A percentile compares a stretch with the other conserved stretches of the same genome.
These are phyloP conservation scores for Blastobotrys niveus DNA, from an alignment of 1,139 yeast genomes.

Conservation along the genomic window DNA sequence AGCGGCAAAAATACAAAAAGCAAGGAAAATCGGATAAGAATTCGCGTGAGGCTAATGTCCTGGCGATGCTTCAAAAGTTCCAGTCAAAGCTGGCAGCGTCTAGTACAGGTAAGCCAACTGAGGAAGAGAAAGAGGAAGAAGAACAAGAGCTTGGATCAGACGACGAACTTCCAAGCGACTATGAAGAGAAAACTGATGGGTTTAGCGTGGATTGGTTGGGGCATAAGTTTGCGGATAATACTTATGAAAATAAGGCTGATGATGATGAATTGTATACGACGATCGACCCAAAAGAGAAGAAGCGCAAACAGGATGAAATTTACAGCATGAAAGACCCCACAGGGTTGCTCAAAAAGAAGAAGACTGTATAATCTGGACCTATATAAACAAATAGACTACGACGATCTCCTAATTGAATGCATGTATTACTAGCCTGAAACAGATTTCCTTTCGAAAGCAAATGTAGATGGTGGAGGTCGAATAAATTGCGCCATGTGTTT, in stretches of 20 bases:
- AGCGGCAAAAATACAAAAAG: conserved; percentile 6
- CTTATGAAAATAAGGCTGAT: conserved; percentile 14
- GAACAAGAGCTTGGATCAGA: conserved; percentile 18
- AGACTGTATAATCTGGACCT: neutral
- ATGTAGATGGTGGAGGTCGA: no score
- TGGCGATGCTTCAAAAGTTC: conserved; percentile 24
- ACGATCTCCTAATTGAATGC: no score
- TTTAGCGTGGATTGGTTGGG: conserved; percentile 20
- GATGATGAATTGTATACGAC: conserved; percentile 28
- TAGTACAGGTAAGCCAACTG: neutral
- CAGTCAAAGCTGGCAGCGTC: conserved; percentile 21
- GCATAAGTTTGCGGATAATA: conserved; percentile 24
- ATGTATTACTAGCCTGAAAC: no score
- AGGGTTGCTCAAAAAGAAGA: conserved; percentile 5
- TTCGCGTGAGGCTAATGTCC: conserved; percentile 18
- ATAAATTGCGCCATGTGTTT: no score
- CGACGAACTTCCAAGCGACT: conserved; percentile 28
- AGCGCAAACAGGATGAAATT: conserved; percentile 11
- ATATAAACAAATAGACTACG: no score
- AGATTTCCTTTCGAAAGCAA: no score
- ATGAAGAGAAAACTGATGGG: conserved; percentile 24
- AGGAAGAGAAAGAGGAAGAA: conserved; percentile 2
- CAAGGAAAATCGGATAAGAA: conserved; percentile 13
- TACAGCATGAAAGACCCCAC: conserved; percentile 9
- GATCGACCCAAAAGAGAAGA: conserved; percentile 19